These are phyloP conservation scores for Sporothrix curviconia DNA, from an alignment of 2,329 filamentous ascomycete genomes.

Conservation along the genomic window DNA sequence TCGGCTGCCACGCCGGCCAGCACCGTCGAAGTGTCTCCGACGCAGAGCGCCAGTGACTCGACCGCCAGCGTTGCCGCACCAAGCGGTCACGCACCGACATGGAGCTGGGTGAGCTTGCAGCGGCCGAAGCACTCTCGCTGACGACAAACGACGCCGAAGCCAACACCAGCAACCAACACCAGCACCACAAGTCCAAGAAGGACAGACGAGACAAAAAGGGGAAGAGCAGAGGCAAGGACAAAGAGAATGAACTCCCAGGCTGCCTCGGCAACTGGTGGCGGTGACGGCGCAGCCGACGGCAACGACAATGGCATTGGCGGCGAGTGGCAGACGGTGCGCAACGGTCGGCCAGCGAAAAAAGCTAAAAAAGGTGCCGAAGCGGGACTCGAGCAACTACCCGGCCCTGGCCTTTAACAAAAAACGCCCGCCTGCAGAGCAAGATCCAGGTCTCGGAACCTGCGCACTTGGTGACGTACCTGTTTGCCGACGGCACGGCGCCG, in stretches of 20 bases:
- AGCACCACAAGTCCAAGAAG: neutral
- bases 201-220: neutral
- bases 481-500: conserved; percentile 58
- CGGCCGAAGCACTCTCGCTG: neutral
- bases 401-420: conserved; percentile 51
- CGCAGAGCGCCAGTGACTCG: neutral
- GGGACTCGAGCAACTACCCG: conserved; percentile 52
- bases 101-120: conserved; percentile 2
- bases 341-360: conserved; percentile 43
- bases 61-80: neutral
- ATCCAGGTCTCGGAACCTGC: conserved; percentile 57
- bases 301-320: conserved; percentile 26
- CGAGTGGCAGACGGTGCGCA: conserved; percentile 47
- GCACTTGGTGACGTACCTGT: conserved; percentile 59
- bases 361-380: conserved; percentile 53
- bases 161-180: no score
- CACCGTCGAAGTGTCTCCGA: neutral
- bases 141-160: neutral
- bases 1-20: neutral
- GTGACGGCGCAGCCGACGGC: neutral
- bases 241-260: no score
- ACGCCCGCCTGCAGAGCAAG: conserved; percentile 53
- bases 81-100: conserved; percentile 11
- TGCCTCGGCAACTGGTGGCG: neutral
- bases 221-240: neutral